phyloP scores from a whole-genome alignment of 2,329 filamentous ascomycete genomes.

The Nemania bipapillata region DNA sequence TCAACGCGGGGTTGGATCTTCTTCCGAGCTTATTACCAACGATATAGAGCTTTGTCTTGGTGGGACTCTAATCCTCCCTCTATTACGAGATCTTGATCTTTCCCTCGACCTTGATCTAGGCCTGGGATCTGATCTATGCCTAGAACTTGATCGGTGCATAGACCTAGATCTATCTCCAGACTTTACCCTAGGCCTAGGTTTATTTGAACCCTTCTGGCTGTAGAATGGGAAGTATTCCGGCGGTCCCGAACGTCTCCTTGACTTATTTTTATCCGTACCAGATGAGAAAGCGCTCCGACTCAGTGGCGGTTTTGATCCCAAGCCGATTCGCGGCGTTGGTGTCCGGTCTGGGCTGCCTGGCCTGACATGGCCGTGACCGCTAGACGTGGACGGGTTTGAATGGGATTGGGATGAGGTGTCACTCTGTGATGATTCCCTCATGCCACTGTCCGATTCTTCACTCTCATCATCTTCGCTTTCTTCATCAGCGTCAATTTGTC shows the following conservation, averaged over 20 bases:
- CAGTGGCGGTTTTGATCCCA: conserved; percentile 46
- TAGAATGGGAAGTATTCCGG: conserved; percentile 41
- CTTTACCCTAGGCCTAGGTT: not conserved
- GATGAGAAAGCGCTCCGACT: conserved; percentile 44
- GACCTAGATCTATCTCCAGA: too few species aligned
- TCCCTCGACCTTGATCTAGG: not conserved
- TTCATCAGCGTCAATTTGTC: conserved; percentile 30
- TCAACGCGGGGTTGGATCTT: too few species aligned
- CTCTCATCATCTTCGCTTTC: conserved; percentile 16
- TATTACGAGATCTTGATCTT: too few species aligned
- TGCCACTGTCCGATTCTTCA: not conserved
- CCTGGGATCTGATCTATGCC: too few species aligned
- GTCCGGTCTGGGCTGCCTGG: conserved; percentile 3
- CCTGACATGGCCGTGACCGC: not conserved
- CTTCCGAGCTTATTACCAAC: too few species aligned
- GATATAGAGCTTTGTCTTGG: too few species aligned
- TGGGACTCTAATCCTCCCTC: too few species aligned
- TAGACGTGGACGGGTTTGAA: not conserved
- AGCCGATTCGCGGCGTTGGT: conserved; percentile 40
- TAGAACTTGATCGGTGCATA: too few species aligned
- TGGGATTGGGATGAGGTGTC: not conserved
- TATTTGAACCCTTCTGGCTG: conserved; percentile 10
- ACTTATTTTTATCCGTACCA: conserved; percentile 3
- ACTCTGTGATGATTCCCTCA: not conserved
- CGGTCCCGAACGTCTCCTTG: conserved; percentile 10